phyloP scores from a whole-genome alignment of 208 protist species.

The Leptomonas seymouri region DNA sequence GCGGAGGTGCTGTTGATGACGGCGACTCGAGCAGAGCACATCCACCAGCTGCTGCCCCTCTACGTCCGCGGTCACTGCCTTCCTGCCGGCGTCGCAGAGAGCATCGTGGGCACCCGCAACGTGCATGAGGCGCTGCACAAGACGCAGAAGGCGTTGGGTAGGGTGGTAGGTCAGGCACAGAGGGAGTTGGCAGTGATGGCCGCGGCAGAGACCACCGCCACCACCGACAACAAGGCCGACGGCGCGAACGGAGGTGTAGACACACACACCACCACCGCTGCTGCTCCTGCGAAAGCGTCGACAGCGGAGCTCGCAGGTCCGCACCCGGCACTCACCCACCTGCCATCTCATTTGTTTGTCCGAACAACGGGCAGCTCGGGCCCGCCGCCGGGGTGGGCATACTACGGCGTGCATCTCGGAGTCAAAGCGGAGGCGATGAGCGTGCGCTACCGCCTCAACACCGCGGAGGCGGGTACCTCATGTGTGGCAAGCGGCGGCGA shows the following conservation, averaged over 20 bases:
- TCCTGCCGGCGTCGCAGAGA: conserved; percentile 41
- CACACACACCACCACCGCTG: too few relatives aligned
- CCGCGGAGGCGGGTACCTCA: conserved; percentile 20
- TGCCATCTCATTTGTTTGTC: conserved; percentile 68
- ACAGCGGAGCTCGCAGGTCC: neutral
- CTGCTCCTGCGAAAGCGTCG: neutral
- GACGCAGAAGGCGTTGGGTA: conserved; percentile 25
- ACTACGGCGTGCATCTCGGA: conserved; percentile 73
- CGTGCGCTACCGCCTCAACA: conserved; percentile 55
- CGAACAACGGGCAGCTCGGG: conserved; percentile 47
- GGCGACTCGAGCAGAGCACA: conserved; percentile 52
- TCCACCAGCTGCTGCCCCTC: conserved; percentile 63
- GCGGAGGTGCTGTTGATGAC: conserved; percentile 60
- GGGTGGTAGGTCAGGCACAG: conserved; percentile 15
- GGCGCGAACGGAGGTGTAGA: too few relatives aligned
- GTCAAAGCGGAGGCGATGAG: conserved; percentile 55
- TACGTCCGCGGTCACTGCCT: conserved; percentile 61
- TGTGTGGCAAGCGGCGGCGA: conserved; percentile 4
- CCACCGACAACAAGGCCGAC: neutral
- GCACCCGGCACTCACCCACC: conserved; percentile 53
- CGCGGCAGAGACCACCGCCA: neutral
- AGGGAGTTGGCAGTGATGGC: conserved; percentile 1
- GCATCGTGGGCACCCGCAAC: conserved; percentile 61
- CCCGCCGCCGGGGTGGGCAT: conserved; percentile 62
- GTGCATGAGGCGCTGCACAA: conserved; percentile 61